These are phyloP conservation scores for Penicillium sp. DNA, from an alignment of 2,329 filamentous ascomycete genomes.

Conservation along the genomic window DNA sequence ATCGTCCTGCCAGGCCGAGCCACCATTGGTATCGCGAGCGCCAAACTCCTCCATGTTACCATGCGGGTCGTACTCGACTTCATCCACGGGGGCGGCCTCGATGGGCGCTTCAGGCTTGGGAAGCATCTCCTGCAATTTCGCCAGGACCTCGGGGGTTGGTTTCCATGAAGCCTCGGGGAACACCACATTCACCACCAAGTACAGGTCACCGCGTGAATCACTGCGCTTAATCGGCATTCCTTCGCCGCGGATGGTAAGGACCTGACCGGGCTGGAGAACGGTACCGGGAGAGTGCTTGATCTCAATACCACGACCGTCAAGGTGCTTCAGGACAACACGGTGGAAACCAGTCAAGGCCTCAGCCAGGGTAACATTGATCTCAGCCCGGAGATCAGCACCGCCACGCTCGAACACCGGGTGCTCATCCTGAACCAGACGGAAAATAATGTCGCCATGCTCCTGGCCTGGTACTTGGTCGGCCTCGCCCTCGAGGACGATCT, in stretches of 20 bases:
- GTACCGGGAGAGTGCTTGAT: slow-evolving; percentile 78
- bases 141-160: slow-evolving; percentile 67
- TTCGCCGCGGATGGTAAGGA: slow-evolving; percentile 82
- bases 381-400: slow-evolving; percentile 79
- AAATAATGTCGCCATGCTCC: slow-evolving; percentile 89
- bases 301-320: slow-evolving; percentile 88
- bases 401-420: slow-evolving; percentile 81
- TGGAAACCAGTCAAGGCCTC: slow-evolving; percentile 90
- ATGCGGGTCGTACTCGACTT: slow-evolving; percentile 73
- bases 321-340: slow-evolving; percentile 83
- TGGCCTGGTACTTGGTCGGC: slow-evolving; percentile 90
- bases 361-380: slow-evolving; percentile 75
- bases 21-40: background rate
- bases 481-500: slow-evolving; percentile 87
- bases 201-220: slow-evolving; percentile 82
- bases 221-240: slow-evolving; percentile 92
- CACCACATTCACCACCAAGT: slow-evolving; percentile 78
- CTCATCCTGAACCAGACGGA: slow-evolving; percentile 76
- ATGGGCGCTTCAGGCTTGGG: slow-evolving; percentile 64
- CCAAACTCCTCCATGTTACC: slow-evolving; percentile 1
- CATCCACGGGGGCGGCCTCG: slow-evolving; percentile 73
- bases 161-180: slow-evolving; percentile 90
- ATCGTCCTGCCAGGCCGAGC: slow-evolving; percentile 2
- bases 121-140: slow-evolving; percentile 71
- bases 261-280: slow-evolving; percentile 77